Conservation (phyloP, 2,329 filamentous ascomycete species). For the Rutstroemia sp. region DNA sequence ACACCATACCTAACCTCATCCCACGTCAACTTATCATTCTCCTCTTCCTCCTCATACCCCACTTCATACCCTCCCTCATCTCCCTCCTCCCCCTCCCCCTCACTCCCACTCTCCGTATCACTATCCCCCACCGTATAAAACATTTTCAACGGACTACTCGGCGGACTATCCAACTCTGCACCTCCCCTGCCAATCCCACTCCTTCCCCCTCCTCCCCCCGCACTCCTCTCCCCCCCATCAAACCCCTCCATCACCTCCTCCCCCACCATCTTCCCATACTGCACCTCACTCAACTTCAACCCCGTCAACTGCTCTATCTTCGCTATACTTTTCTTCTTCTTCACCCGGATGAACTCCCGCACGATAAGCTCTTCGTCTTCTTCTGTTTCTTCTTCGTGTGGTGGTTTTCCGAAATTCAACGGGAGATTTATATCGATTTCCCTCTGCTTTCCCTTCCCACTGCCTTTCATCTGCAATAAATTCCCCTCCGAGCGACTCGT, state of each 20-base stretch:
- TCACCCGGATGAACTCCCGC: conserved; percentile 4
- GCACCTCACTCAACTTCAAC: conserved; percentile 3
- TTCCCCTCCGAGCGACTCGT: neutral
- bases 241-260: neutral
- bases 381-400: conserved; percentile 4
- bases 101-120: neutral
- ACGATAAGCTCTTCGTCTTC: conserved; percentile 1
- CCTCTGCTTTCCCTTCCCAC: neutral
- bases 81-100: neutral
- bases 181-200: neutral
- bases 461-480: too few species aligned
- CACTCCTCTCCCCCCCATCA: neutral
- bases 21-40: neutral
- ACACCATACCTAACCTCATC: neutral
- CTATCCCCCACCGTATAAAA: conserved; percentile 3
- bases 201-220: neutral
- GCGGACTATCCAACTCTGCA: conserved; percentile 1
- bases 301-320: conserved; percentile 9
- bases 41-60: neutral
- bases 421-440: neutral
- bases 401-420: too few species aligned
- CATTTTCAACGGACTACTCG: conserved; percentile 13
- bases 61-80: neutral
- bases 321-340: conserved; percentile 7
- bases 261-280: conserved; percentile 8